Evolutionary conservation across 2,329 filamentous ascomycete genomes (phyloP).

Genomic region (Cercospora citrullina): DNA sequence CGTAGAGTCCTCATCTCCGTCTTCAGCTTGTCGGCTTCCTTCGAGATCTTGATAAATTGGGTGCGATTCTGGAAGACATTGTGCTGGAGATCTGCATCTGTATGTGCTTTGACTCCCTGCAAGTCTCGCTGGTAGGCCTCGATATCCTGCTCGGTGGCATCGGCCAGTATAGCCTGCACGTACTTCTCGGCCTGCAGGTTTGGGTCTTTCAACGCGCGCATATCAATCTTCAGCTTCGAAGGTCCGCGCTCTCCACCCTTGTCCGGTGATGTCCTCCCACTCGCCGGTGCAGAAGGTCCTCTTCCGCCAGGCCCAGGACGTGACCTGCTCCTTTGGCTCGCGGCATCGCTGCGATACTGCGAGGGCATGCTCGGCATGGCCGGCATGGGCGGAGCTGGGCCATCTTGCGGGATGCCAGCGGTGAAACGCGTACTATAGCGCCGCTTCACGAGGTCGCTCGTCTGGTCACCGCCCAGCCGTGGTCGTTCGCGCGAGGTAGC

Average conservation of each 20-base stretch:
- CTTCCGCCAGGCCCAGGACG: background rate
- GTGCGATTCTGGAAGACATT: conserved; percentile 96
- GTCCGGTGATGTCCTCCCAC: conserved; percentile 41
- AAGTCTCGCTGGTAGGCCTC: conserved; percentile 75
- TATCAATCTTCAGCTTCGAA: conserved; percentile 66
- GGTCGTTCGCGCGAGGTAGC: conserved; percentile 43
- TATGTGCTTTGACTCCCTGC: conserved; percentile 73
- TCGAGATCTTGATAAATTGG: conserved; percentile 98
- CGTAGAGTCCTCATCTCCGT: conserved; percentile 89
- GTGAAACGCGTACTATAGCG: conserved; percentile 87
- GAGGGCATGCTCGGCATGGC: conserved; percentile 60
- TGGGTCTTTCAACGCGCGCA: conserved; percentile 76
- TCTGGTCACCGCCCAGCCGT: conserved; percentile 52
- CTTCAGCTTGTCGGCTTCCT: conserved; percentile 97
- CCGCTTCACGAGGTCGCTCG: conserved; percentile 84
- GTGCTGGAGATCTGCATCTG: conserved; percentile 82
- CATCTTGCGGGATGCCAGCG: conserved; percentile 66
- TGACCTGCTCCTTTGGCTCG: conserved; percentile 9
- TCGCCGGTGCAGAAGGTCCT: conserved; percentile 2
- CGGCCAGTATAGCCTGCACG: conserved; percentile 64
- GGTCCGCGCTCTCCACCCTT: conserved; percentile 22
- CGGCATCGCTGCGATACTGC: conserved; percentile 50
- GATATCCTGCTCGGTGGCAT: conserved; percentile 86
- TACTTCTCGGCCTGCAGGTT: conserved; percentile 75
- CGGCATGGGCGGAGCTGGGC: conserved; percentile 63